Evolutionary conservation across 331 rosid genomes (phyloP).

Genomic region (Stylosanthes scabra): DNA sequence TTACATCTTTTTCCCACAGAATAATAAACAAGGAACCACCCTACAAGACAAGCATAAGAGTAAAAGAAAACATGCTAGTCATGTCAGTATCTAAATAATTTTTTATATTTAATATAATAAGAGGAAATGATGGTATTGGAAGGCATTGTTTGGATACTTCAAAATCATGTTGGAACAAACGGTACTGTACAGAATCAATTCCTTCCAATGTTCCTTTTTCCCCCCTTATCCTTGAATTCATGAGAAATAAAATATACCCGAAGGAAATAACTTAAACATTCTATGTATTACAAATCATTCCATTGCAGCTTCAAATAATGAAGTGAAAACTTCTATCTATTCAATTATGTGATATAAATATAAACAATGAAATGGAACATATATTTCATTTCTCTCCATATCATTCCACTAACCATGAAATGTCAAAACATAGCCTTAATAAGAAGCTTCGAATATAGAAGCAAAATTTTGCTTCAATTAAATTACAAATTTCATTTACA

Average conservation of each 20-base stretch:
- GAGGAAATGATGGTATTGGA: not conserved
- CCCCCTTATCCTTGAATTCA: not conserved
- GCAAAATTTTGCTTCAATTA: not conserved
- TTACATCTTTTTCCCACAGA: constrained; percentile 18
- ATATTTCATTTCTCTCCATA: not conserved
- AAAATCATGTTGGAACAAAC: too few species aligned
- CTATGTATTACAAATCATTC: not conserved
- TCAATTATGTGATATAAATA: not conserved
- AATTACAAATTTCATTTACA: not conserved
- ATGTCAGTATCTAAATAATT: not conserved
- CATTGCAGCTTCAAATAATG: not conserved
- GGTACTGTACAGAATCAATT: too few species aligned
- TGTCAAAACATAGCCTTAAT: not conserved
- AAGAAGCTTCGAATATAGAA: not conserved
- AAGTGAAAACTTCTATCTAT: not conserved
- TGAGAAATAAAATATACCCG: not conserved
- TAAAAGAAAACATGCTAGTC: not conserved
- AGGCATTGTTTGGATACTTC: not conserved
- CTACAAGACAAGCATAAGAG: constrained; percentile 10
- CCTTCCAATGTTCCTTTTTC: not conserved
- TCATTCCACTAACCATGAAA: not conserved
- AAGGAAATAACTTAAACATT: not conserved
- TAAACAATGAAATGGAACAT: too few species aligned
- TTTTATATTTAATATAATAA: not conserved
- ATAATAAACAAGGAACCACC: not conserved